Percentiles rank a stretch among this genome's conserved stretches.
Conservation (phyloP, 208 protist species). For the Trypanosoma boissoni region DNA sequence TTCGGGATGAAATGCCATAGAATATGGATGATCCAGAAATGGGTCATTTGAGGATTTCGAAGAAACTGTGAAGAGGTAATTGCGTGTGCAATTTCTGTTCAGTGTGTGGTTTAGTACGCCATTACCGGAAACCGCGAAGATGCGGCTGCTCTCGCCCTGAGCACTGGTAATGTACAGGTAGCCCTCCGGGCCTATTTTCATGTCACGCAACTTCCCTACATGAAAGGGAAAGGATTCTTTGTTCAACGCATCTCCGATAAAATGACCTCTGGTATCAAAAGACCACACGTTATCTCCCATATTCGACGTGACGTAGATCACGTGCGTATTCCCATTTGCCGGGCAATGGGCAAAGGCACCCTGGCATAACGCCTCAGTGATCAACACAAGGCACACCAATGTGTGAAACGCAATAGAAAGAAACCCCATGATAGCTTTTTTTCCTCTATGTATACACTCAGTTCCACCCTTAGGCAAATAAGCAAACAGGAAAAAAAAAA, state of each 20-base stretch:
- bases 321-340: conserved; percentile 84
- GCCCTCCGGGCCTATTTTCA: conserved; percentile 76
- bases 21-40: conserved; percentile 87
- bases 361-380: background rate
- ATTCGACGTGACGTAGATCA: conserved; percentile 85
- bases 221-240: conserved; percentile 58
- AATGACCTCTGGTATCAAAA: conserved; percentile 77
- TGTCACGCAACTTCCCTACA: conserved; percentile 80
- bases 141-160: conserved; percentile 72
- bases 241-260: conserved; percentile 77
- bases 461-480: too few relatives aligned
- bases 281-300: conserved; percentile 88
- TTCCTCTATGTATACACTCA: too few relatives aligned
- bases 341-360: conserved; percentile 50
- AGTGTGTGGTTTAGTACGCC: conserved; percentile 80
- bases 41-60: conserved; percentile 54
- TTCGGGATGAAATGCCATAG: conserved; percentile 73
- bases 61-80: conserved; percentile 81
- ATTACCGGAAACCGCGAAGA: conserved; percentile 88
- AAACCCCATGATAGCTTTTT: conserved; percentile 1
- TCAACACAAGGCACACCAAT: conserved; percentile 17
- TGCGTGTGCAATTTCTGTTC: conserved; percentile 59
- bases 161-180: conserved; percentile 86
- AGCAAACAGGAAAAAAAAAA: conserved; percentile 15
- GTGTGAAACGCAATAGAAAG: background rate